Conservation (phyloP, 768 basidiomycete species). For the Leccinum barrowsii region DNA sequence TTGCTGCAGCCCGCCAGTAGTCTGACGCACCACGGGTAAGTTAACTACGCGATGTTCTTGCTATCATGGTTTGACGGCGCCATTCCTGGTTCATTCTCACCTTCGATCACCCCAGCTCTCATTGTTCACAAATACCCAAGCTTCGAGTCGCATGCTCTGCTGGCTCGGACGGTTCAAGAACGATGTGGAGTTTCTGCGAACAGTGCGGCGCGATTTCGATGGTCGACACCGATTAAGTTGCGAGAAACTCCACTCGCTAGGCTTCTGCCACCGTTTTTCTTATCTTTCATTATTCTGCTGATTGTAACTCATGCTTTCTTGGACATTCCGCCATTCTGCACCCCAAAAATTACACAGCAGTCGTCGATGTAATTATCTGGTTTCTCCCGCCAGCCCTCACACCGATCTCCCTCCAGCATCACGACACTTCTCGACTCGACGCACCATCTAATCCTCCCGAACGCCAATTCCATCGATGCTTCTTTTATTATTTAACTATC, state of each 20-base stretch:
- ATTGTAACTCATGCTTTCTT: conserved; percentile 27
- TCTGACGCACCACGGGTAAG: conserved; percentile 73
- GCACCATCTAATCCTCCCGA: conserved; percentile 17
- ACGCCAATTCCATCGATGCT: conserved; percentile 16
- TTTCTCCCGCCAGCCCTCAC: conserved; percentile 2
- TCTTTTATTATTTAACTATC: conserved; percentile 15
- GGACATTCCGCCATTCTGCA: conserved; percentile 18
- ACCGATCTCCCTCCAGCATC: conserved; percentile 16
- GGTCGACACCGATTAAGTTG: conserved; percentile 65
- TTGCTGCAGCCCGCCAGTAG: conserved; percentile 62
- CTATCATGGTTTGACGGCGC: conserved; percentile 12
- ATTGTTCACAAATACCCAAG: conserved; percentile 79
- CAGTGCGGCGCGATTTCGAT: conserved; percentile 87
- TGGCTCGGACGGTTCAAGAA: conserved; percentile 59
- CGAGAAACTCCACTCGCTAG: neutral
- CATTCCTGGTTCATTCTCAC: conserved; percentile 8
- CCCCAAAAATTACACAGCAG: conserved; percentile 25
- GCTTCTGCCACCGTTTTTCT: conserved; percentile 18
- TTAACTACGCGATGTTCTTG: conserved; percentile 6
- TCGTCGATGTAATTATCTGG: conserved; percentile 23
- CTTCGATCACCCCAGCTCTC: conserved; percentile 39
- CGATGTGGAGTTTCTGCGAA: conserved; percentile 89
- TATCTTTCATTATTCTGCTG: conserved; percentile 32
- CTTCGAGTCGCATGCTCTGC: conserved; percentile 75
- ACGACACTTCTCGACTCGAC: conserved; percentile 22